Conservation (phyloP, 2,329 filamentous ascomycete genomes). For the Neurospora sp. region DNA sequence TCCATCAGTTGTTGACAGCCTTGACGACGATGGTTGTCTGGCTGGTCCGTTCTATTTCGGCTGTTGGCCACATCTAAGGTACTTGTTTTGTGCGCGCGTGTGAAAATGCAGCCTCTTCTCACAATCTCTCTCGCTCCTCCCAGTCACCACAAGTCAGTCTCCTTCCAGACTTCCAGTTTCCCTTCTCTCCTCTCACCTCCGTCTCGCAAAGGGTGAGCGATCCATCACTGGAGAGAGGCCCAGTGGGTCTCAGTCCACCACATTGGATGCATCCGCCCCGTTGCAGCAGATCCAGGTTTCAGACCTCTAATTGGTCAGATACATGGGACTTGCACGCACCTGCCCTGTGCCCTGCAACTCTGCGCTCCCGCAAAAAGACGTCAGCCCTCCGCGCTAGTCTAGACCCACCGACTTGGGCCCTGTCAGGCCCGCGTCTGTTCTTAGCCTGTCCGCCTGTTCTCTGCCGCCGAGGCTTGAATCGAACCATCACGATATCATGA, state of each 20-base stretch:
- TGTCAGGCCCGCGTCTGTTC: background rate
- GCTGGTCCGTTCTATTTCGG: slow-evolving; percentile 15
- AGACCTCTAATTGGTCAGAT: background rate
- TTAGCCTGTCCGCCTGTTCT: background rate
- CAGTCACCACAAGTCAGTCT: too few species aligned
- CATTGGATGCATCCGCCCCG: background rate
- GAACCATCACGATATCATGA: background rate
- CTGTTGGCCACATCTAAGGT: slow-evolving; percentile 18
- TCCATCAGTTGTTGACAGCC: background rate
- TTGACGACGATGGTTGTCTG: slow-evolving; percentile 9
- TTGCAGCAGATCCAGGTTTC: background rate
- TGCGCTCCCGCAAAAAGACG: background rate
- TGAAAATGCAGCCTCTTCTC: slow-evolving; percentile 13
- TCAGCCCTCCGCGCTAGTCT: background rate
- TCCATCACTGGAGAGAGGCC: background rate
- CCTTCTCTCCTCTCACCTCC: too few species aligned
- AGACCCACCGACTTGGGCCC: background rate
- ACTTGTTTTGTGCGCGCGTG: slow-evolving; percentile 14
- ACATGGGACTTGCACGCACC: background rate
- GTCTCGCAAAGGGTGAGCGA: background rate
- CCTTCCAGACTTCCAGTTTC: too few species aligned
- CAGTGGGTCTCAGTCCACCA: background rate
- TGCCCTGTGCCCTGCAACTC: background rate
- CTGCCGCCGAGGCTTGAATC: background rate
- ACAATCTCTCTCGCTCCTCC: too few species aligned